Evolutionary conservation across 2,329 filamentous ascomycete genomes (phyloP).

Genomic region (Furcasterigmium sp.): DNA sequence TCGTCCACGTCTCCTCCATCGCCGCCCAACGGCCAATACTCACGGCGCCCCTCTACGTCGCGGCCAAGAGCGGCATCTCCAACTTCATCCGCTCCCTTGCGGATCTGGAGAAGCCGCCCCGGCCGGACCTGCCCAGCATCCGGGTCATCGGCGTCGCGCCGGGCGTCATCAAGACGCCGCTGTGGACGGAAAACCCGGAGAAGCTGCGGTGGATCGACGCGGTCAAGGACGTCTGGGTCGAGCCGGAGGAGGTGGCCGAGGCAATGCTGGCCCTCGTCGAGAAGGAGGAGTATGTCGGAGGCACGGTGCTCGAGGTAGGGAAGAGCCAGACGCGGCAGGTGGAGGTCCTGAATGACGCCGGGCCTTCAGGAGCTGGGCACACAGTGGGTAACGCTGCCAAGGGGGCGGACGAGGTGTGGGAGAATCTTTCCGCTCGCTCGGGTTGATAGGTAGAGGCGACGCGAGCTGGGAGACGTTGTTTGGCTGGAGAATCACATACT

Average conservation of each 20-base stretch:
- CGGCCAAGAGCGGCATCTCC: constrained; percentile 20
- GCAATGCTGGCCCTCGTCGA: constrained; percentile 27
- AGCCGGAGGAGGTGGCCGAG: constrained; percentile 26
- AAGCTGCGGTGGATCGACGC: constrained; percentile 24
- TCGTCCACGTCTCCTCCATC: constrained; percentile 20
- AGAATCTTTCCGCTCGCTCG: not conserved
- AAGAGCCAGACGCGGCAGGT: not conserved
- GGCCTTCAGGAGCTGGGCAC: not conserved
- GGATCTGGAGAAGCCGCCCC: constrained; percentile 15
- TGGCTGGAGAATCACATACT: not conserved
- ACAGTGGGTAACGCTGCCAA: not conserved
- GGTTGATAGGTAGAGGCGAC: not conserved
- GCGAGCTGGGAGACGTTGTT: not conserved
- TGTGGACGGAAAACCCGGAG: constrained; percentile 30
- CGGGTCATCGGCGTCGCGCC: constrained; percentile 30
- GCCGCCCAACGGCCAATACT: constrained; percentile 18
- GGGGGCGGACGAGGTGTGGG: not conserved
- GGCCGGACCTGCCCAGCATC: constrained; percentile 11
- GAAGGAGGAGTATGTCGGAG: constrained; percentile 8
- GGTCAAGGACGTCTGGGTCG: constrained; percentile 23
- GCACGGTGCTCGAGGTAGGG: not conserved
- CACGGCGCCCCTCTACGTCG: constrained; percentile 19
- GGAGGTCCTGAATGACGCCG: not conserved
- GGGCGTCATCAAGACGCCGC: constrained; percentile 27
- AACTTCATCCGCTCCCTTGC: constrained; percentile 26